Percentiles rank a stretch among this genome's conserved stretches.
Evolutionary conservation across 192 early-diverging fungal species (phyloP).

Genomic region (Linnemannia hyalina): DNA sequence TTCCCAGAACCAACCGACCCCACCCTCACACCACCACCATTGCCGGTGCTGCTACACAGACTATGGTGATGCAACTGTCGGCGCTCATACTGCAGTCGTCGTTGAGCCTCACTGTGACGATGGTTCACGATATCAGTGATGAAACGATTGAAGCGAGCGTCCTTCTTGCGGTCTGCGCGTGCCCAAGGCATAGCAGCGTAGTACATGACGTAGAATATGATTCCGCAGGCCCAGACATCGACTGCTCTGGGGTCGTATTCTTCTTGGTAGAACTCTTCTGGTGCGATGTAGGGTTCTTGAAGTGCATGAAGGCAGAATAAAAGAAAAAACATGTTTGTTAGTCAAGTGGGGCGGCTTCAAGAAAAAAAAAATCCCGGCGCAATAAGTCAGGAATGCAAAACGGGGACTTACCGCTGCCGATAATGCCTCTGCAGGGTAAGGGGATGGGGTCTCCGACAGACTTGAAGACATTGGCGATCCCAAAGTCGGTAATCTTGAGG

Average conservation of each 20-base stretch:
- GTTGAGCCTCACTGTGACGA: slow-evolving; percentile 19
- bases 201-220: slow-evolving; percentile 50
- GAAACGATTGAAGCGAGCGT: slow-evolving; percentile 27
- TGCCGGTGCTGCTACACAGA: not conserved
- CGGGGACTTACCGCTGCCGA: slow-evolving; percentile 68
- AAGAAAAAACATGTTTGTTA: too few species aligned
- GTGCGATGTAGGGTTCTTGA: slow-evolving; percentile 86
- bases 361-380: not conserved
- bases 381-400: slow-evolving; percentile 67
- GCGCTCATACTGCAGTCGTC: slow-evolving; percentile 25
- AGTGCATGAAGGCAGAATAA: too few species aligned
- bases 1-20: not conserved
- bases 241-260: slow-evolving; percentile 82
- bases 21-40: not conserved
- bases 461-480: slow-evolving; percentile 78
- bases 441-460: slow-evolving; percentile 69
- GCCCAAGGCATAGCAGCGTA: slow-evolving; percentile 55
- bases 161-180: slow-evolving; percentile 40
- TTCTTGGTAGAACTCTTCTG: slow-evolving; percentile 72
- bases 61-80: not conserved
- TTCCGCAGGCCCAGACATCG: slow-evolving; percentile 51
- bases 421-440: slow-evolving; percentile 76
- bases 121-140: slow-evolving; percentile 29
- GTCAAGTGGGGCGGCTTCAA: too few species aligned
- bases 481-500: slow-evolving; percentile 89